These are phyloP conservation scores for Alternaria ethzedia DNA, from an alignment of 2,329 filamentous ascomycete genomes.

Conservation along the genomic window DNA sequence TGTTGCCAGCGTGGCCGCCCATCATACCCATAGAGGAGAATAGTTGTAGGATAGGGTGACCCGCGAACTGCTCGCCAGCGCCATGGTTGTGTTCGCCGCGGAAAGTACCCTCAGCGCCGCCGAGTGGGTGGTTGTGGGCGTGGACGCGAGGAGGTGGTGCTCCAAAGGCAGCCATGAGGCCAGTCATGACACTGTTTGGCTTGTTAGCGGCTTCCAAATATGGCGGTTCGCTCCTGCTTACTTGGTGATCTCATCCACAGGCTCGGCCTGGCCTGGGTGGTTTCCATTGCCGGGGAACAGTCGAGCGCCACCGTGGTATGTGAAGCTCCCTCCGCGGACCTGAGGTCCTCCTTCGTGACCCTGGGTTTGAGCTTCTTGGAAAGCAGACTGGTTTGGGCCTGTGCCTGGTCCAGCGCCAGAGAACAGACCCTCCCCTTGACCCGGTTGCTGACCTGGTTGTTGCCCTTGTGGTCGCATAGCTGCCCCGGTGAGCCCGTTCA, in stretches of 20 bases:
- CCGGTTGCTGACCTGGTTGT: constrained; percentile 18
- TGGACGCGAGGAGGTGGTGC: constrained; percentile 28
- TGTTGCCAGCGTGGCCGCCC: constrained; percentile 41
- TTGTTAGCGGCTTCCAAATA: constrained; percentile 19
- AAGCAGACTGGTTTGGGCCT: constrained; percentile 18
- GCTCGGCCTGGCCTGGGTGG: constrained; percentile 55
- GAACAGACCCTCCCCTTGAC: constrained; percentile 24
- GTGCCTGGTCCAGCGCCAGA: constrained; percentile 9
- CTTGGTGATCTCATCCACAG: constrained; percentile 53
- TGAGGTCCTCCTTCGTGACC: constrained; percentile 18
- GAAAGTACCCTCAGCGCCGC: constrained; percentile 11
- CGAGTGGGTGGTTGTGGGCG: constrained; percentile 13
- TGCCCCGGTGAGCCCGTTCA: constrained; percentile 53
- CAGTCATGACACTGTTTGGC: constrained; percentile 36
- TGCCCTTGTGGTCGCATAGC: constrained; percentile 24
- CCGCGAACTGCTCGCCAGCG: constrained; percentile 9
- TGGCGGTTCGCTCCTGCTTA: constrained; percentile 49
- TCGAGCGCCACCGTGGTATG: constrained; percentile 44
- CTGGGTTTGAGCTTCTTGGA: constrained; percentile 21
- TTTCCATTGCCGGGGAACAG: constrained; percentile 60
- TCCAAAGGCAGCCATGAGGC: constrained; percentile 44
- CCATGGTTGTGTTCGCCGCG: constrained; percentile 12
- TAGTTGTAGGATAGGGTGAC: constrained; percentile 54
- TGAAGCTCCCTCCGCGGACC: constrained; percentile 31
- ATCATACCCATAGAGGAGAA: constrained; percentile 46